These are phyloP conservation scores for Globisporangium canariense DNA, from an alignment of 352 stramenopile genomes.

Conservation along the genomic window DNA sequence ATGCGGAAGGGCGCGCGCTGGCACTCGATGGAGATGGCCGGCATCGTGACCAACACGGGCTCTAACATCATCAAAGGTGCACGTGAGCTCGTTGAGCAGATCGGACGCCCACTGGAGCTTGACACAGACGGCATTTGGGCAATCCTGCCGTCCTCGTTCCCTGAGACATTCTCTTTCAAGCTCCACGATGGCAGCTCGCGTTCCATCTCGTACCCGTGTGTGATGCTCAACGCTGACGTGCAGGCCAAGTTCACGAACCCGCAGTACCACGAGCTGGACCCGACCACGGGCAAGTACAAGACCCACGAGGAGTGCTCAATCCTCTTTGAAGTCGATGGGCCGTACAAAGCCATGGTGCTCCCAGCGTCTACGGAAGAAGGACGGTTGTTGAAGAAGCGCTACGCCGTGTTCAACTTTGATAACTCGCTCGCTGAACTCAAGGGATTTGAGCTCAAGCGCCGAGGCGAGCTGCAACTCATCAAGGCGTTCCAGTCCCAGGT, in stretches of 20 bases:
- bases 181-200: slow-evolving; percentile 60
- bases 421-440: slow-evolving; percentile 78
- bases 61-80: slow-evolving; percentile 97
- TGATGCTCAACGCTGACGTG: slow-evolving; percentile 99
- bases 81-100: slow-evolving; percentile 90
- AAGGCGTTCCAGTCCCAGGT: slow-evolving; percentile 99
- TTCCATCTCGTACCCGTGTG: slow-evolving; percentile 97
- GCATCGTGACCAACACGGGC: slow-evolving; percentile 98
- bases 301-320: slow-evolving; percentile 97
- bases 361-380: slow-evolving; percentile 98
- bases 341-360: slow-evolving; percentile 98
- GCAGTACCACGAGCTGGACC: slow-evolving; percentile 85
- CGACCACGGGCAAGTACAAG: slow-evolving; percentile 81
- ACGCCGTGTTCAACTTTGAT: slow-evolving; percentile 87
- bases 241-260: slow-evolving; percentile 99
- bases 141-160: slow-evolving; percentile 97
- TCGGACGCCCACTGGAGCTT: slow-evolving; percentile 97
- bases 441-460: slow-evolving; percentile 98
- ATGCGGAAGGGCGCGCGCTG: slow-evolving; percentile 99
- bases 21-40: slow-evolving; percentile 99
- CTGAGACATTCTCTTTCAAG: slow-evolving; percentile 95
- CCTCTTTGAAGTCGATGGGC: slow-evolving; percentile 99
- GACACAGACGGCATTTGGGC: slow-evolving; percentile 99
- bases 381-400: slow-evolving; percentile 98
- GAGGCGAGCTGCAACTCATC: slow-evolving; percentile 98